A percentile compares a stretch with the other conserved stretches of the same genome.
These are phyloP conservation scores for Globisporangium splendens DNA, from an alignment of 352 stramenopile genomes.

Conservation along the genomic window DNA sequence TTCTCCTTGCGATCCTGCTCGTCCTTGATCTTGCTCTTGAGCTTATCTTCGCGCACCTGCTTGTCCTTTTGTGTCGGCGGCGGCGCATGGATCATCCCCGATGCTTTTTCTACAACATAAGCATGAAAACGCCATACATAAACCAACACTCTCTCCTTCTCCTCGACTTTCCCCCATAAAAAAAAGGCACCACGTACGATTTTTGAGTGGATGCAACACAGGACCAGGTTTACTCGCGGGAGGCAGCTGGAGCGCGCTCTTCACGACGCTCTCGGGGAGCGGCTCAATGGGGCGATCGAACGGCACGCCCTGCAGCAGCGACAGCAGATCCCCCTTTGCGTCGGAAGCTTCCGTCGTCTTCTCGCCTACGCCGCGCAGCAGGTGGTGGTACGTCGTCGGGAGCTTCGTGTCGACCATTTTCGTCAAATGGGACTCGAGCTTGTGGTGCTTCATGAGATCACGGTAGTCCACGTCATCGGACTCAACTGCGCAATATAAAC, in stretches of 20 bases:
- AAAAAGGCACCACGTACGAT: slow-evolving; percentile 21
- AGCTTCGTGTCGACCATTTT: slow-evolving; percentile 63
- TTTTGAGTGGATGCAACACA: slow-evolving; percentile 40
- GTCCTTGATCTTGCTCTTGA: slow-evolving; percentile 50
- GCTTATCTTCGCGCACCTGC: slow-evolving; percentile 36
- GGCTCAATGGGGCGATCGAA: slow-evolving; percentile 80
- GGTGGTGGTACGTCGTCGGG: slow-evolving; percentile 65
- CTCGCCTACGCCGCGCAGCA: slow-evolving; percentile 66
- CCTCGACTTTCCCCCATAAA: not conserved
- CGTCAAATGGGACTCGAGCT: slow-evolving; percentile 51
- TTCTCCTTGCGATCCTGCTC: slow-evolving; percentile 79
- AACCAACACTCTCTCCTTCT: not conserved
- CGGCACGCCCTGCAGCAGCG: slow-evolving; percentile 60
- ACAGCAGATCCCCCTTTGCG: slow-evolving; percentile 53
- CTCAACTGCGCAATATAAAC: slow-evolving; percentile 31
- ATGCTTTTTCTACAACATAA: slow-evolving; percentile 25
- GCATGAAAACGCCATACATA: not conserved
- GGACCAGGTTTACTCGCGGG: slow-evolving; percentile 54
- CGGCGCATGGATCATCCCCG: slow-evolving; percentile 64
- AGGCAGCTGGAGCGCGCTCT: slow-evolving; percentile 66
- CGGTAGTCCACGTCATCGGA: slow-evolving; percentile 54
- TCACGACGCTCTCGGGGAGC: slow-evolving; percentile 64
- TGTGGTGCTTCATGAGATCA: slow-evolving; percentile 63
- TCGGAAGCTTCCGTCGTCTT: slow-evolving; percentile 26
- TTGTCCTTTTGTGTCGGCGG: slow-evolving; percentile 38